phyloP scores from a whole-genome alignment of 208 protist genomes.

The Herpetomonas tarakana region DNA sequence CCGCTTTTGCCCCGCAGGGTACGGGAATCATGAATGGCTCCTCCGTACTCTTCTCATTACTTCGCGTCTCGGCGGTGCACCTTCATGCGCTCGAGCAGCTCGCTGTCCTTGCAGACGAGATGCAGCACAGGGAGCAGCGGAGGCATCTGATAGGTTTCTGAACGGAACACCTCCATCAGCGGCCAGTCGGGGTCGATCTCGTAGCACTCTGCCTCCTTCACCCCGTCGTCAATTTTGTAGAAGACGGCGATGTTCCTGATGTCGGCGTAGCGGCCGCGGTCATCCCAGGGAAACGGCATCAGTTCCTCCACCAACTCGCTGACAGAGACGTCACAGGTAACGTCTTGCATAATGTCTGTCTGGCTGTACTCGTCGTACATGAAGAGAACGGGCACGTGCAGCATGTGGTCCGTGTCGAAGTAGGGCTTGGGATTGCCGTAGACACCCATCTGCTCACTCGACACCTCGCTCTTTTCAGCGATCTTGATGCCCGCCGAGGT shows the following conservation, averaged over 20 bases:
- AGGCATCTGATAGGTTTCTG: constrained; percentile 70
- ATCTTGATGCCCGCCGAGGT: constrained; percentile 62
- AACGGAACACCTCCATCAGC: constrained; percentile 81
- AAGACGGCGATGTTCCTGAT: constrained; percentile 66
- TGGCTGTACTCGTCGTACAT: constrained; percentile 93
- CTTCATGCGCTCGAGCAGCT: constrained; percentile 53
- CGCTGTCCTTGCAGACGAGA: constrained; percentile 57
- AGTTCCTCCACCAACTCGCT: constrained; percentile 70
- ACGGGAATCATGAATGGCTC: too few species aligned
- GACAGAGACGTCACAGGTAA: constrained; percentile 65
- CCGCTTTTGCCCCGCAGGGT: too few species aligned
- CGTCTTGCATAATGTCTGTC: constrained; percentile 92
- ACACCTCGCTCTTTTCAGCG: constrained; percentile 51
- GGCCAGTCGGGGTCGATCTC: constrained; percentile 61
- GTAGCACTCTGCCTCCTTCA: constrained; percentile 72
- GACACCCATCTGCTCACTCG: constrained; percentile 79
- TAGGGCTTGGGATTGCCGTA: constrained; percentile 77
- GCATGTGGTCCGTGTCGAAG: constrained; percentile 64
- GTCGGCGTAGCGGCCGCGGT: constrained; percentile 46
- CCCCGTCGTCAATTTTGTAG: constrained; percentile 87
- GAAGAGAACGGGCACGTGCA: constrained; percentile 92
- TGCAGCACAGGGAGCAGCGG: constrained; percentile 74
- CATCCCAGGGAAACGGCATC: constrained; percentile 88
- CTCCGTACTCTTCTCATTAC: too few species aligned
- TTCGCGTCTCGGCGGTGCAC: constrained; percentile 22